Conservation (phyloP, 495 filamentous ascomycete genomes). For the Aspergillus avenaceus region DNA sequence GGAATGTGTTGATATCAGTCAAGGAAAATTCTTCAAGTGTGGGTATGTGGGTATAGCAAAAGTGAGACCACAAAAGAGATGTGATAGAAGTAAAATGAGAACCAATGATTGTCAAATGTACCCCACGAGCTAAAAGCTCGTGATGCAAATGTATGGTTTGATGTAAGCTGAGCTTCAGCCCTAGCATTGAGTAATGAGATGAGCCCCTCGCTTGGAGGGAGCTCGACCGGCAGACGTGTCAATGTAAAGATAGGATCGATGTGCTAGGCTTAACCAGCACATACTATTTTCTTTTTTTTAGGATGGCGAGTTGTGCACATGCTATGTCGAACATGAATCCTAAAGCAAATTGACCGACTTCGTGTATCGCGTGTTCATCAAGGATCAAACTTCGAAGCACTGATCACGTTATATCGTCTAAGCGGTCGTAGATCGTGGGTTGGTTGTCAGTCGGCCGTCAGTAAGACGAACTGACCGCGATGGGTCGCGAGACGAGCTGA, state of each 20-base stretch:
- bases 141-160: neutral
- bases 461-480: neutral
- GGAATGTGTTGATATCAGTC: constrained; percentile 3
- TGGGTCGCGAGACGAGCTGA: neutral
- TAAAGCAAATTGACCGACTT: constrained; percentile 7
- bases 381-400: constrained; percentile 7
- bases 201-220: neutral
- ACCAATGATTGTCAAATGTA: neutral
- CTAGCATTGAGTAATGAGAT: neutral
- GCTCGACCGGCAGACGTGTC: neutral
- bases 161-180: neutral
- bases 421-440: constrained; percentile 7
- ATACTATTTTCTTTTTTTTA: neutral
- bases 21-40: constrained; percentile 8
- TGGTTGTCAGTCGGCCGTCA: neutral
- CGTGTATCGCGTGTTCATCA: constrained; percentile 6
- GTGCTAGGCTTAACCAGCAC: neutral
- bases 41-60: constrained; percentile 4
- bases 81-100: neutral
- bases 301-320: constrained; percentile 4
- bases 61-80: neutral
- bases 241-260: neutral
- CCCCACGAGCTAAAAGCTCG: neutral
- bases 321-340: constrained; percentile 6
- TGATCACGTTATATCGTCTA: constrained; percentile 7